Conservation (phyloP, 495 filamentous ascomycete genomes). For the Talaromyces proteolyticus region DNA sequence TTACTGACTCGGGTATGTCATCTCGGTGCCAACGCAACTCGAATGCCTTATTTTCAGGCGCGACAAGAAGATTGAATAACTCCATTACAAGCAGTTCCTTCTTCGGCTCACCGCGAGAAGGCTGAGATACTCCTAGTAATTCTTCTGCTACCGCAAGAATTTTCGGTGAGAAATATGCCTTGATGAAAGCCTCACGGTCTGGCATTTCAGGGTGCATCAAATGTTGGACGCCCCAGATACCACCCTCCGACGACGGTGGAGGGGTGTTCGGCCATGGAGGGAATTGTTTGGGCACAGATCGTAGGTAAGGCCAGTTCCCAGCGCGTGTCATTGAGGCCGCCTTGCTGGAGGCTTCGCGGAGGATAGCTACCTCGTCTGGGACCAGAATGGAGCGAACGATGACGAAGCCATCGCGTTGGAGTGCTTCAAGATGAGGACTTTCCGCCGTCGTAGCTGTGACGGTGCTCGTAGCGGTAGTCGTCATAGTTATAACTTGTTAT, state of each 20-base stretch:
- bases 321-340: conserved; percentile 50
- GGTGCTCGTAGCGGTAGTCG: neutral
- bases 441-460: neutral
- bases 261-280: conserved; percentile 63
- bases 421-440: conserved; percentile 28
- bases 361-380: conserved; percentile 37
- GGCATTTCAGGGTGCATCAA: conserved; percentile 66
- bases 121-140: conserved; percentile 45
- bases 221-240: conserved; percentile 86
- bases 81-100: conserved; percentile 63
- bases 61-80: conserved; percentile 71
- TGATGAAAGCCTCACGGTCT: conserved; percentile 46
- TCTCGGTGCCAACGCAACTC: conserved; percentile 74
- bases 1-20: conserved; percentile 56
- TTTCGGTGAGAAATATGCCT: conserved; percentile 57
- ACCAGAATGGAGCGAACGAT: conserved; percentile 42
- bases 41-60: conserved; percentile 56
- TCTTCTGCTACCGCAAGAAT: conserved; percentile 52
- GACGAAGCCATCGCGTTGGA: conserved; percentile 45
- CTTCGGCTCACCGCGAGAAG: conserved; percentile 19
- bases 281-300: conserved; percentile 81
- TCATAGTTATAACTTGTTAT: too few species aligned
- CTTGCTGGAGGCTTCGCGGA: conserved; percentile 48
- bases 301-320: conserved; percentile 70
- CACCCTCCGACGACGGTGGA: conserved; percentile 43